Evolutionary conservation across 805 yeast genomes (phyloP), one percentile per base, ranked within the genome.

Genomic region (Ogataea populi-albae): DNA sequence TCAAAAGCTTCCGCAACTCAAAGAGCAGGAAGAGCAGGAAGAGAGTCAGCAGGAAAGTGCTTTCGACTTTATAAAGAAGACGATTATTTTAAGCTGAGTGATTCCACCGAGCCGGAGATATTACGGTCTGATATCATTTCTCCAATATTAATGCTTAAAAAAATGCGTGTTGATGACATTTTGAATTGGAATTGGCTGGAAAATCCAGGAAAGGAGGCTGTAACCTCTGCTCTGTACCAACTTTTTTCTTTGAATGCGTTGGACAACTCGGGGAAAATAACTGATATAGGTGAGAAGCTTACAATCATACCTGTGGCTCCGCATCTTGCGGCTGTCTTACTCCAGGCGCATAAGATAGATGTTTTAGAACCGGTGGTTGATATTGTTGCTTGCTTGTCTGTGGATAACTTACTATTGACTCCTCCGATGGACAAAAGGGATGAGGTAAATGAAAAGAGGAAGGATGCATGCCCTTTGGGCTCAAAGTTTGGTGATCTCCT

Each of bases 11-110:
- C 95, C 25, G 98, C 98, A 0, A 76, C 85, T 23, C 99, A 93
- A 65, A 70, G 99, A 62, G 79, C 89, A 30, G 99, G 99, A 59
- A 85, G 99, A 71, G 98, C 99, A n/a, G 99, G 99, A 43, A 86
- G 99, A 77, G 98, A 93, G 63, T 73, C 79, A 12, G 77, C 83
- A 20, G 99, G 99, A 27, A 91, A 91, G 58, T 86, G 93, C 28
- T 93, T 71, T 61, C 65, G 98, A 40, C 63, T 93, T 23, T 93
- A 82, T 58, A 79, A 85, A 32, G 98, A 91, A 49, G 56, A 64
- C 1, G 81, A 85, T 39, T 91, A 75, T 50, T 40, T 59, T 3
- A 71, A 71, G 44, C 64, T 93, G 35, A 79, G 83, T 1, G 65
- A 69, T 30, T 93, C 87, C 54, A 91, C 95, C 4, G 98, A 91